phyloP scores from a whole-genome alignment of 192 early-diverging fungal species.

The Dispira parvispora region DNA sequence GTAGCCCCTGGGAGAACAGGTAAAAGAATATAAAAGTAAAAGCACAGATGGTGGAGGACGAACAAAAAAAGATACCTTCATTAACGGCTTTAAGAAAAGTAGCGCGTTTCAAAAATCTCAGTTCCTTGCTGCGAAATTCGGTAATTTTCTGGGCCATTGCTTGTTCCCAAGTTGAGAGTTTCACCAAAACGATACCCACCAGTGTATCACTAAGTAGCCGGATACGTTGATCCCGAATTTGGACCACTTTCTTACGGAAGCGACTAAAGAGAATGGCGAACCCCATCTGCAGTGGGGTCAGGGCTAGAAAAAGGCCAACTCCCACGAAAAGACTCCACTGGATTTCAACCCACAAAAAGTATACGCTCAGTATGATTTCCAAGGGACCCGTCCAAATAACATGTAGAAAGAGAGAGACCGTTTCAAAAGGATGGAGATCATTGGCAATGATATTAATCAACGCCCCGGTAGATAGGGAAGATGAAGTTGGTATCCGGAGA shows the following conservation, averaged over 20 bases:
- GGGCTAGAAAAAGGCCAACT: constrained; percentile 18
- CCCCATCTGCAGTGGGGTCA: constrained; percentile 29
- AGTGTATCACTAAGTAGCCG: constrained; percentile 9
- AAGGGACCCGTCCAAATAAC: constrained; percentile 1
- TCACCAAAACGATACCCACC: background rate
- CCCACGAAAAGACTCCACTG: constrained; percentile 13
- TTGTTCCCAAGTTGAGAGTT: constrained; percentile 4
- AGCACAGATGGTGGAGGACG: background rate
- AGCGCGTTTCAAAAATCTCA: background rate
- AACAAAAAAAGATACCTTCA: constrained; percentile 3
- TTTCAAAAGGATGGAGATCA: constrained; percentile 11
- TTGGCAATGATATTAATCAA: constrained; percentile 13
- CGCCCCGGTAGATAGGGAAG: constrained; percentile 8
- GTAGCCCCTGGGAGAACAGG: background rate
- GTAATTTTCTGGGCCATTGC: background rate
- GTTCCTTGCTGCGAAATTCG: background rate
- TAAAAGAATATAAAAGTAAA: background rate
- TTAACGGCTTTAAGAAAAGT: background rate
- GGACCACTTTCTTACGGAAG: constrained; percentile 15
- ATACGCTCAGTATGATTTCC: constrained; percentile 2
- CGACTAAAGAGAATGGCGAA: constrained; percentile 17
- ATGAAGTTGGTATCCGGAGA: constrained; percentile 5
- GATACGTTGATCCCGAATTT: constrained; percentile 26
- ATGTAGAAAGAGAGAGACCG: background rate
- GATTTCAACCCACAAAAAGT: constrained; percentile 10